Evolutionary conservation across 2,329 filamentous ascomycete genomes (phyloP), one percentile per base, ranked within the genome.

Genomic region (Talaromyces sp.): DNA sequence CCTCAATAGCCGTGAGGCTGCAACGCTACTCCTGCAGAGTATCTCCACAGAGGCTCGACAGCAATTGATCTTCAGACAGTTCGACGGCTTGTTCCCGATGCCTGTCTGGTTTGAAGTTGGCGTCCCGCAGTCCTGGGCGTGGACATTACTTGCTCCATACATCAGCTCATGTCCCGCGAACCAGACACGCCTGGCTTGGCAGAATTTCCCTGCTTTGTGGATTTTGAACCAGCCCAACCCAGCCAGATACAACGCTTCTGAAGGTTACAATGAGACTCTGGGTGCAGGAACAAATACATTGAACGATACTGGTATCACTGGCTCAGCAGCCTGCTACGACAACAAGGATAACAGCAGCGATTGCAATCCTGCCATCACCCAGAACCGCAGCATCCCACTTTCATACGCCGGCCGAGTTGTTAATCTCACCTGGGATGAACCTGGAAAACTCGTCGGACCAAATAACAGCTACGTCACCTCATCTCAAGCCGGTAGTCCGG

Each of bases 61-160:
- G 78, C 89, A 96, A 78, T 82, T 93, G 80, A 87, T 90, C 67
- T 95, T 95, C 82, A 87, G 91, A 21, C 91, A 95, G 72, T 91
- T 95, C 73, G 82, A 86, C 37, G 91, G 91, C 16, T 83, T 91
- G 6, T 90, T 90, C 76, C 88, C 91, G 23, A 91, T 91, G 88
- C 89, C 90, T 0, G 88, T 89, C 9, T 95, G 89, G 89, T 92
- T 93, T 72, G 86, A 91, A 69, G 82, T 86, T 5, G 90, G 90
- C 42, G 87, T 93, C 25, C 91, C 90, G 0, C 91, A 96, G 74
- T 91, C 88, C 0, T 96, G 91, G 90, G 85, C 87, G 0, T 96
- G 91, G 91, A 89, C 90, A 0, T 82, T 91, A 23, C 81, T 95
- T 4, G 90, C 91, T 0, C 91, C 90, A 0, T 92, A 92, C 75